phyloP scores from a whole-genome alignment of 2,329 filamentous ascomycete species.

The Rhytidhysteron rufulum region DNA sequence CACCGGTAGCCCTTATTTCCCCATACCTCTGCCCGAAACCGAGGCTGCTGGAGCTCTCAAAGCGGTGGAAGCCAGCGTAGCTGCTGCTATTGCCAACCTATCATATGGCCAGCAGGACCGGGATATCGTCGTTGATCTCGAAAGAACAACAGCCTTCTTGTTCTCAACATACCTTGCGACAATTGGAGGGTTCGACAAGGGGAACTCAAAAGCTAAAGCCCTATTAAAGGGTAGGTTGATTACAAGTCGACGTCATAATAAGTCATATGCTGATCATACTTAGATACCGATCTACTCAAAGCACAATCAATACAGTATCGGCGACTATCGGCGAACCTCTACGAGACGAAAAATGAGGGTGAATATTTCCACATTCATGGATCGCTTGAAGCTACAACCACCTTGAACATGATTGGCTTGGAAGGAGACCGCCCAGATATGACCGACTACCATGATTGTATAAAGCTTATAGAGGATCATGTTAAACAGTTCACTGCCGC shows the following conservation, averaged over 20 bases:
- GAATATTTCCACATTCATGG: slow-evolving; percentile 74
- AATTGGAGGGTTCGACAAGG: slow-evolving; percentile 48
- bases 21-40: slow-evolving; percentile 49
- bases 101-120: slow-evolving; percentile 43
- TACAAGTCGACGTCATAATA: background rate
- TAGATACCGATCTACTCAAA: slow-evolving; percentile 67
- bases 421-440: slow-evolving; percentile 59
- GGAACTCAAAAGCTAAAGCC: slow-evolving; percentile 42
- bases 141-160: slow-evolving; percentile 52
- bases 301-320: slow-evolving; percentile 70
- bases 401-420: slow-evolving; percentile 66
- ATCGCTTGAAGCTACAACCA: slow-evolving; percentile 67
- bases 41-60: slow-evolving; percentile 55
- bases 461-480: slow-evolving; percentile 39
- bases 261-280: slow-evolving; percentile 9
- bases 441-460: slow-evolving; percentile 42
- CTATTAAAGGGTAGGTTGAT: slow-evolving; percentile 38
- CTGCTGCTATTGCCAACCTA: slow-evolving; percentile 57
- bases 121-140: slow-evolving; percentile 51
- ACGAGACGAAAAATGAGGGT: slow-evolving; percentile 62
- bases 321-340: slow-evolving; percentile 68
- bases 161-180: slow-evolving; percentile 58
- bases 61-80: slow-evolving; percentile 57
- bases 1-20: slow-evolving; percentile 37
- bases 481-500: slow-evolving; percentile 37